phyloP scores from a whole-genome alignment of 495 filamentous ascomycete species.

The Astrothelium macrocarpum region DNA sequence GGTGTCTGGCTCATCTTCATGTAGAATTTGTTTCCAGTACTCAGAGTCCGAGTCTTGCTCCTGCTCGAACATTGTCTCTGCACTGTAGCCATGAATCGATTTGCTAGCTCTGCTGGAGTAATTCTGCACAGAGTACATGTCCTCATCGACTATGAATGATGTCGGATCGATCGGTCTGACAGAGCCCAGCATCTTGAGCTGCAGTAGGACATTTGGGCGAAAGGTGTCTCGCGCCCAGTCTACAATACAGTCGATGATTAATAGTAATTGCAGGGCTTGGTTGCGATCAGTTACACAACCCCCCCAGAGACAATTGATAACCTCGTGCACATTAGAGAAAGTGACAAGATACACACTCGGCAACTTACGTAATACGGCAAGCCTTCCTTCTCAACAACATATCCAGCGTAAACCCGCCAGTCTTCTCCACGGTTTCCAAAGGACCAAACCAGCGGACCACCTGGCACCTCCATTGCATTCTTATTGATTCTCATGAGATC shows the following conservation, averaged over 20 bases:
- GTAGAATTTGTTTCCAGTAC: too few relatives aligned
- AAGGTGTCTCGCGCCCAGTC: too few relatives aligned
- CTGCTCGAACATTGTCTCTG: too few relatives aligned
- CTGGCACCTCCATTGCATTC: conserved; percentile 10
- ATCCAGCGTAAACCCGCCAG: conserved; percentile 12
- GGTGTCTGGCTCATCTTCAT: too few relatives aligned
- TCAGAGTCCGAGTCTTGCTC: too few relatives aligned
- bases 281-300: conserved; percentile 1
- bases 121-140: too few relatives aligned
- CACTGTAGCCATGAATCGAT: too few relatives aligned
- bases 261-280: conserved; percentile 9
- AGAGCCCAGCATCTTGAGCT: too few relatives aligned
- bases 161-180: too few relatives aligned
- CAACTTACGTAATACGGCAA: background rate
- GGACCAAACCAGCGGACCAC: conserved; percentile 13
- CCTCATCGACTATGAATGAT: too few relatives aligned
- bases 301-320: conserved; percentile 5
- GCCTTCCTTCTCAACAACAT: background rate
- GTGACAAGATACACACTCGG: background rate
- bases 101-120: too few relatives aligned
- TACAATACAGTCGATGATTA: conserved; percentile 14
- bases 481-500: background rate
- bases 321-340: conserved; percentile 1
- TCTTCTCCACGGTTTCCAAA: conserved; percentile 10
- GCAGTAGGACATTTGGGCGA: too few relatives aligned